Evolutionary conservation across 2,329 filamentous ascomycete genomes (phyloP).

Genomic region (Neobulgaria alba): DNA sequence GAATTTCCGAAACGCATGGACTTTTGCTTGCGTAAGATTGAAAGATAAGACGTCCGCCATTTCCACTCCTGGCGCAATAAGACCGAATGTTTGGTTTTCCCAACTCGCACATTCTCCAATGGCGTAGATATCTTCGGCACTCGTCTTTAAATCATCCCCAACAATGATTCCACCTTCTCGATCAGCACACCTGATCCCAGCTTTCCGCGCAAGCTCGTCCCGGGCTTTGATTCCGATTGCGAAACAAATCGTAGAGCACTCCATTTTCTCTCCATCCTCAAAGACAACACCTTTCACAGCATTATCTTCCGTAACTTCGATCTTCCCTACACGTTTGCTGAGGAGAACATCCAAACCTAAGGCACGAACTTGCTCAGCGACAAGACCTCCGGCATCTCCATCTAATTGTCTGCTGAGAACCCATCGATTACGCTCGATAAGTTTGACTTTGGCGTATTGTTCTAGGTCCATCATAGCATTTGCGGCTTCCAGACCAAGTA

Average conservation of each 20-base stretch:
- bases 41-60: constrained; percentile 90
- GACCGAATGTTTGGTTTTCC: constrained; percentile 76
- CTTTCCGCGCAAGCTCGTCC: constrained; percentile 63
- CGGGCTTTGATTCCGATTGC: constrained; percentile 78
- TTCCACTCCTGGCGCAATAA: constrained; percentile 83
- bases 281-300: constrained; percentile 67
- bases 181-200: constrained; percentile 64
- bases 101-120: constrained; percentile 89
- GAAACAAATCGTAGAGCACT: constrained; percentile 78
- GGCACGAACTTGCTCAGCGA: constrained; percentile 70
- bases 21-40: constrained; percentile 77
- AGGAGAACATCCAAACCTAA: constrained; percentile 74
- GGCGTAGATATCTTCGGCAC: constrained; percentile 65
- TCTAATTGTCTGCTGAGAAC: constrained; percentile 78
- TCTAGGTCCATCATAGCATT: constrained; percentile 86
- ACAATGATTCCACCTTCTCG: constrained; percentile 65
- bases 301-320: constrained; percentile 59
- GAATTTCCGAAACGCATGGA: constrained; percentile 61
- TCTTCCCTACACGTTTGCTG: constrained; percentile 64
- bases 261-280: constrained; percentile 69
- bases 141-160: constrained; percentile 56
- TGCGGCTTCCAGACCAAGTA: constrained; percentile 80
- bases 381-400: constrained; percentile 69
- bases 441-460: constrained; percentile 62
- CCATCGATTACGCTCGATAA: constrained; percentile 79